phyloP scores from a whole-genome alignment of 2,329 filamentous ascomycete genomes.

The Alternaria rosae region DNA sequence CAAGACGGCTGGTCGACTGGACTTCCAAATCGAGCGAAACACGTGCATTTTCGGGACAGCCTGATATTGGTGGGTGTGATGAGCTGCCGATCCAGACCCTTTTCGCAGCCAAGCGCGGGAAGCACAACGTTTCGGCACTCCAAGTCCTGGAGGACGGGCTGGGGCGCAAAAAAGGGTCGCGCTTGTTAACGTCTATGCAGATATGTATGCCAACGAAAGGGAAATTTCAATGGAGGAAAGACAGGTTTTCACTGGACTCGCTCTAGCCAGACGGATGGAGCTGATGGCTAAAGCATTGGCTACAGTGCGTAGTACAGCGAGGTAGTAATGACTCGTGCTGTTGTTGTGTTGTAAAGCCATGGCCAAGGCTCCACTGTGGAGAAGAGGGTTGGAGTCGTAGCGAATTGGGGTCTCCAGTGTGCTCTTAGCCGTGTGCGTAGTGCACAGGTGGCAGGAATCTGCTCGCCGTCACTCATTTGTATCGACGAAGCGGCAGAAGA shows the following conservation, averaged over 20 bases:
- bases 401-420: slow-evolving; percentile 29
- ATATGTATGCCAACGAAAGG: neutral
- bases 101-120: slow-evolving; percentile 32
- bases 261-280: neutral
- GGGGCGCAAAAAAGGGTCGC: slow-evolving; percentile 15
- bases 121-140: slow-evolving; percentile 21
- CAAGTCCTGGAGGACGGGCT: slow-evolving; percentile 5
- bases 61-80: slow-evolving; percentile 41
- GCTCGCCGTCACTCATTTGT: slow-evolving; percentile 23
- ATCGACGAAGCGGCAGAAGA: slow-evolving; percentile 22
- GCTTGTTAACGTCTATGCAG: slow-evolving; percentile 1
- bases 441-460: slow-evolving; percentile 23
- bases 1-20: slow-evolving; percentile 12
- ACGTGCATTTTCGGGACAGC: slow-evolving; percentile 24
- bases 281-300: neutral
- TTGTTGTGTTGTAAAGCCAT: slow-evolving; percentile 19
- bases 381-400: slow-evolving; percentile 19
- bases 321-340: slow-evolving; percentile 11
- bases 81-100: slow-evolving; percentile 31
- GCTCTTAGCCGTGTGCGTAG: slow-evolving; percentile 14
- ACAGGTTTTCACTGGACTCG: neutral
- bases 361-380: slow-evolving; percentile 30
- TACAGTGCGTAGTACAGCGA: neutral
- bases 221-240: neutral
- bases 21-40: slow-evolving; percentile 24